Evolutionary conservation across 305 asterid genomes (phyloP).

Genomic region (Solanum hybrid): DNA sequence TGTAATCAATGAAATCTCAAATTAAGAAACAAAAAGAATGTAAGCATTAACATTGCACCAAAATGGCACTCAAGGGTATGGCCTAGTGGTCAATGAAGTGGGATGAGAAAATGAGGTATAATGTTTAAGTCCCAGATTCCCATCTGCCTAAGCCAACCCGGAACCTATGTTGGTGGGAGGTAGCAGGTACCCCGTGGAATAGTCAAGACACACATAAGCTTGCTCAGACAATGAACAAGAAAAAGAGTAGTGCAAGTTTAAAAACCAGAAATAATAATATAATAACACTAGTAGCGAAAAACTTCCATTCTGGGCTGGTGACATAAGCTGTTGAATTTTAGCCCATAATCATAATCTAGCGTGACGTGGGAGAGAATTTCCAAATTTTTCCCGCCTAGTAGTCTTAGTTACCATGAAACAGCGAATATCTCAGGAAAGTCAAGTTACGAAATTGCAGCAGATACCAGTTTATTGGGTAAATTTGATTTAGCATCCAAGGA

Average conservation of each 20-base stretch:
- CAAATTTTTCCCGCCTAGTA: not conserved
- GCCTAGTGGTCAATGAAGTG: not conserved
- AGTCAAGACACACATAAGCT: not conserved
- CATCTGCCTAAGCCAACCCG: not conserved
- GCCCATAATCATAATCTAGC: not conserved
- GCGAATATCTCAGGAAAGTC: not conserved
- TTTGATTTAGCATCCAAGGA: not conserved
- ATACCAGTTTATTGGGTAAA: not conserved
- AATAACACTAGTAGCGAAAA: not conserved
- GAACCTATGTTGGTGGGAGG: not conserved
- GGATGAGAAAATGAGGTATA: not conserved
- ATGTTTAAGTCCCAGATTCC: not conserved
- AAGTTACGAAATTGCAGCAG: not conserved
- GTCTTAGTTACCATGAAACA: not conserved
- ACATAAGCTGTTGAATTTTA: not conserved
- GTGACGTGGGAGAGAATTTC: not conserved
- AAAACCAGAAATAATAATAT: not conserved
- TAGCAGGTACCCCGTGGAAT: not conserved
- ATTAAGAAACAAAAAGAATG: not conserved
- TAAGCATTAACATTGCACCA: not conserved
- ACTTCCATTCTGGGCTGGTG: not conserved
- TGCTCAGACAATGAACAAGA: not conserved
- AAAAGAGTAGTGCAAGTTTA: not conserved
- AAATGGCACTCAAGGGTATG: not conserved
- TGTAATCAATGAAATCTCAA: not conserved